Evolutionary conservation across 2,329 filamentous ascomycete genomes (phyloP).

Genomic region (Dactylella cylindrospora): DNA sequence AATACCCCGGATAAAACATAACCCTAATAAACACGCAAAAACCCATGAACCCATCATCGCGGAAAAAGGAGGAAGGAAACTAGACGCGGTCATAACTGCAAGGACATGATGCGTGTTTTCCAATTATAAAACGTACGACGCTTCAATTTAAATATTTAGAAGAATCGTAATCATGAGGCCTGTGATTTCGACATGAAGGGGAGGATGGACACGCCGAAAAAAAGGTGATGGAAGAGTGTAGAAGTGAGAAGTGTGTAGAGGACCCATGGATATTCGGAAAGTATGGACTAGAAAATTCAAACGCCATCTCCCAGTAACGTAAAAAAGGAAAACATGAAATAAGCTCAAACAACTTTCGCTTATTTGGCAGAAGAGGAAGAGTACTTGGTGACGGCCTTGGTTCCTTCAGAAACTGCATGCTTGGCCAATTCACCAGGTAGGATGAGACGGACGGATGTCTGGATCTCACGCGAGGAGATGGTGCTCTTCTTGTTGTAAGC

Average conservation of each 20-base stretch:
- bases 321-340: constrained; percentile 61
- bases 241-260: constrained; percentile 23
- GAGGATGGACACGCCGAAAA: constrained; percentile 21
- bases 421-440: constrained; percentile 98
- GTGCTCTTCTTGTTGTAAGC: constrained; percentile 99
- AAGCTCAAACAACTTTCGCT: constrained; percentile 54
- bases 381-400: constrained; percentile 99
- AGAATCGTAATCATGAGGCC: constrained; percentile 40
- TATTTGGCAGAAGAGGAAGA: constrained; percentile 96
- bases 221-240: constrained; percentile 3
- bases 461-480: constrained; percentile 98
- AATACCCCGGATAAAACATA: constrained; percentile 38
- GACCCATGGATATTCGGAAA: constrained; percentile 42
- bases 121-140: constrained; percentile 26
- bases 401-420: constrained; percentile 98
- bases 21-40: constrained; percentile 40
- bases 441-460: constrained; percentile 97
- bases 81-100: constrained; percentile 40
- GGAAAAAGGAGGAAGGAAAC: constrained; percentile 29
- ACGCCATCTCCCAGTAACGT: constrained; percentile 52
- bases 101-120: constrained; percentile 36
- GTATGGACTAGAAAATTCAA: constrained; percentile 51
- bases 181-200: constrained; percentile 34
- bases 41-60: constrained; percentile 45
- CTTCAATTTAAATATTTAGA: constrained; percentile 36